Percentiles rank a stretch among this genome's conserved stretches.
phyloP scores from a whole-genome alignment of 2,329 filamentous ascomycete species.

The Aureobasidium musti region DNA sequence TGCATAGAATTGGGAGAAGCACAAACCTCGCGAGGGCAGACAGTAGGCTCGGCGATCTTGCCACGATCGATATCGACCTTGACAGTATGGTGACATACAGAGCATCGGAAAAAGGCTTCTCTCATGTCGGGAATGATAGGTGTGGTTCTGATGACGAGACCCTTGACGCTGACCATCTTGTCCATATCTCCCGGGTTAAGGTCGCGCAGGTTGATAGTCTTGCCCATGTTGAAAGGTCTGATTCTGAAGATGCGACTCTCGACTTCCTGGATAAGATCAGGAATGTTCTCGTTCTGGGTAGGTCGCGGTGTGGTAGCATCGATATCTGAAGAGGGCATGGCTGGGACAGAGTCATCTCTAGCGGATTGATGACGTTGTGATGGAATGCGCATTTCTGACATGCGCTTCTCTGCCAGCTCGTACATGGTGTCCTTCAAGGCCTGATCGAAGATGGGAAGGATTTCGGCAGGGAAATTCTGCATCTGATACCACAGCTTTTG shows the following conservation, averaged over 20 bases:
- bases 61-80: conserved; percentile 91
- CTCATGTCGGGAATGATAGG: conserved; percentile 99
- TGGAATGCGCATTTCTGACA: conserved; percentile 66
- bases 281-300: conserved; percentile 51
- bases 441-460: conserved; percentile 95
- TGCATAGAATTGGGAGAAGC: conserved; percentile 93
- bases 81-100: conserved; percentile 86
- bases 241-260: conserved; percentile 80
- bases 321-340: conserved; percentile 71
- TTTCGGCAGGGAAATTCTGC: conserved; percentile 91
- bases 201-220: conserved; percentile 86
- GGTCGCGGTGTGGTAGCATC: conserved; percentile 44
- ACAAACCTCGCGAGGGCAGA: conserved; percentile 81
- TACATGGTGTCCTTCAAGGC: conserved; percentile 90
- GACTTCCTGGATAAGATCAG: conserved; percentile 75
- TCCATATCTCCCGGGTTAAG: conserved; percentile 96
- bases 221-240: conserved; percentile 83
- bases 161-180: conserved; percentile 91
- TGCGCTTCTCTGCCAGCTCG: conserved; percentile 79
- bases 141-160: conserved; percentile 91
- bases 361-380: conserved; percentile 39
- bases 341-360: conserved; percentile 70
- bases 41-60: conserved; percentile 91
- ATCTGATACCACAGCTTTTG: conserved; percentile 94
- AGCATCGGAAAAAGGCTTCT: conserved; percentile 95